Percentiles rank a stretch among this genome's conserved stretches.
phyloP scores from a whole-genome alignment of 2,329 filamentous ascomycete genomes.

The Cordyceps fumosorosea region DNA sequence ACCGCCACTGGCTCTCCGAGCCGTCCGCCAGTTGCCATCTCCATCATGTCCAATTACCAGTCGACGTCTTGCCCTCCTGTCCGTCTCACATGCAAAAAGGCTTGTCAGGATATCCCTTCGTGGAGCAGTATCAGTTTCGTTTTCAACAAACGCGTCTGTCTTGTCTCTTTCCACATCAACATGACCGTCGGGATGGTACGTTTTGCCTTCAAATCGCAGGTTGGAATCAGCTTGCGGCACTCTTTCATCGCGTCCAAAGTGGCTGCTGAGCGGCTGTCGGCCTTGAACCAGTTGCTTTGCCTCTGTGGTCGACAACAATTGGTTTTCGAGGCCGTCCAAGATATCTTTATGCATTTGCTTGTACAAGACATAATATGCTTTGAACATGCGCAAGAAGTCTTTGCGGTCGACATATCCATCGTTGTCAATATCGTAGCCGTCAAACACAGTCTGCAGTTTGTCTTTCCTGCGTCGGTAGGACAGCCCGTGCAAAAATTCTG shows the following conservation, averaged over 20 bases:
- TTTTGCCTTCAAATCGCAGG: slow-evolving; percentile 57
- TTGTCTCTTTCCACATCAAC: slow-evolving; percentile 55
- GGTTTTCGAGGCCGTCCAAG: slow-evolving; percentile 69
- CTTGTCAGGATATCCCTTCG: slow-evolving; percentile 54
- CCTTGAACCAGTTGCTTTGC: slow-evolving; percentile 70
- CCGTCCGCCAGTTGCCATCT: slow-evolving; percentile 30
- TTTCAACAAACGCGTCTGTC: slow-evolving; percentile 49
- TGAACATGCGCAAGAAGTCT: slow-evolving; percentile 86
- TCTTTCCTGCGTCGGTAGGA: slow-evolving; percentile 63
- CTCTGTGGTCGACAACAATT: slow-evolving; percentile 67
- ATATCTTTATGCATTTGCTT: slow-evolving; percentile 85
- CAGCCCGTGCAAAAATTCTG: slow-evolving; percentile 82
- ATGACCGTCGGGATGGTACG: slow-evolving; percentile 55
- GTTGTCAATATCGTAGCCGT: slow-evolving; percentile 83
- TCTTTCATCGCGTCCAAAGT: slow-evolving; percentile 66
- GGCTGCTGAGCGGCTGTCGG: slow-evolving; percentile 66
- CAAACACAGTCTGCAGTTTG: slow-evolving; percentile 68
- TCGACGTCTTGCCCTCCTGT: slow-evolving; percentile 23
- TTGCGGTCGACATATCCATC: slow-evolving; percentile 80
- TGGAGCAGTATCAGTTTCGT: slow-evolving; percentile 52
- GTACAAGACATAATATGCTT: slow-evolving; percentile 85
- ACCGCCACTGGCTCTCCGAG: slow-evolving; percentile 24
- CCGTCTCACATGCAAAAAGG: slow-evolving; percentile 37
- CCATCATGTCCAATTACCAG: slow-evolving; percentile 25
- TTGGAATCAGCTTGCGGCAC: slow-evolving; percentile 57